A percentile compares a stretch with the other conserved stretches of the same genome.
phyloP scores from a whole-genome alignment of 2,329 filamentous ascomycete species.

The Periconia macrospinosa region DNA sequence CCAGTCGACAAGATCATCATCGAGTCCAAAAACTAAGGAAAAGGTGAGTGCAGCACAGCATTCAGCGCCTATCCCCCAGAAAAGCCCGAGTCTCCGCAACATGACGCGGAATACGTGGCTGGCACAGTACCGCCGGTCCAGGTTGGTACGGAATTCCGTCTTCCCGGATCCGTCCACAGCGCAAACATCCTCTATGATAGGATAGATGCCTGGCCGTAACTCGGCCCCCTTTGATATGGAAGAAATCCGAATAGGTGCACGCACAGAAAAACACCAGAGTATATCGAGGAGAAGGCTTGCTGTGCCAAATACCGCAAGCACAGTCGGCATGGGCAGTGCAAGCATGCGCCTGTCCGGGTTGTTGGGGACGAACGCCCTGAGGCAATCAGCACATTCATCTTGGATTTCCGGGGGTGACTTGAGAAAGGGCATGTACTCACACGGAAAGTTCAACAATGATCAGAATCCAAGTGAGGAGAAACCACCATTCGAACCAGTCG shows the following conservation, averaged over 20 bases:
- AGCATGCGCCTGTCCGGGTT: background rate
- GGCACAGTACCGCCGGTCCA: background rate
- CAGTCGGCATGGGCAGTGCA: background rate
- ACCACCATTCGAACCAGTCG: background rate
- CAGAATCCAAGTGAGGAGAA: background rate
- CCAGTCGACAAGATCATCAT: background rate
- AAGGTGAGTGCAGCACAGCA: background rate
- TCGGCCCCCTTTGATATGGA: background rate
- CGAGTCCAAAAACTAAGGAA: background rate
- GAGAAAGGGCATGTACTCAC: background rate
- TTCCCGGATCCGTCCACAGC: background rate
- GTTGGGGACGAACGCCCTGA: background rate
- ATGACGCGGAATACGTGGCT: background rate
- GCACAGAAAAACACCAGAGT: background rate
- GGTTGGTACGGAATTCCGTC: background rate
- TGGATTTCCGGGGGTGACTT: background rate
- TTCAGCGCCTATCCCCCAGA: background rate
- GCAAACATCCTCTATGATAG: background rate
- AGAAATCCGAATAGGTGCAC: background rate
- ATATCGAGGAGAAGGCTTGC: background rate
- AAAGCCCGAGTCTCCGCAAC: background rate
- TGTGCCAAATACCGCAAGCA: background rate
- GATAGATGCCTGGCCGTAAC: background rate
- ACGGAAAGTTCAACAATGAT: background rate
- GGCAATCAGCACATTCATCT: background rate